Percentiles rank a stretch among this genome's conserved stretches.
These are phyloP conservation scores for Pichia scutulata DNA, from an alignment of 805 yeast genomes.

Conservation along the genomic window DNA sequence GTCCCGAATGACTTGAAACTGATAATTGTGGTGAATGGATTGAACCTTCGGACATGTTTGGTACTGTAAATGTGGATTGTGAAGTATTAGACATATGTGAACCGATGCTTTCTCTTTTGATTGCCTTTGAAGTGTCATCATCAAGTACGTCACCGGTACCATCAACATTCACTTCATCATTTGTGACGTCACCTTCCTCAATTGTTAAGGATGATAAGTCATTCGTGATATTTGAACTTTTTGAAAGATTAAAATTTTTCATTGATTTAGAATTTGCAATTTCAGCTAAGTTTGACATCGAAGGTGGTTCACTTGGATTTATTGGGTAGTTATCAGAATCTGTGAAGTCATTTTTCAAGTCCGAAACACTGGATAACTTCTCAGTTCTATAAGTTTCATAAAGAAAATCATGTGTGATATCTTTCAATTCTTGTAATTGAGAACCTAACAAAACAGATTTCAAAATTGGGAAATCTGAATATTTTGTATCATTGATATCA, in stretches of 20 bases:
- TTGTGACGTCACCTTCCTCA: background rate
- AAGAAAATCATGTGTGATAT: constrained; percentile 56
- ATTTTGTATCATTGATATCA: constrained; percentile 44
- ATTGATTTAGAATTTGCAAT: constrained; percentile 30
- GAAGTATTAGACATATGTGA: constrained; percentile 10
- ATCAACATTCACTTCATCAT: background rate
- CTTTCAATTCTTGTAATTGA: constrained; percentile 57
- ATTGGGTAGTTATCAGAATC: constrained; percentile 22
- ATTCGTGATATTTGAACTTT: constrained; percentile 6
- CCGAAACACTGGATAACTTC: constrained; percentile 48
- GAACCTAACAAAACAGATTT: constrained; percentile 51
- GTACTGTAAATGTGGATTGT: constrained; percentile 7
- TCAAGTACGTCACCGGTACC: background rate
- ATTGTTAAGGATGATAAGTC: constrained; percentile 3
- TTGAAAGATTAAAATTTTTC: constrained; percentile 19
- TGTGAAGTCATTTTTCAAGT: constrained; percentile 27
- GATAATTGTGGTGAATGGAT: constrained; percentile 18
- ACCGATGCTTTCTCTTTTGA: constrained; percentile 3
- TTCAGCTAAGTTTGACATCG: constrained; percentile 58
- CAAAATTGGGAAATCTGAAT: constrained; percentile 46
- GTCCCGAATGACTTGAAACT: constrained; percentile 10
- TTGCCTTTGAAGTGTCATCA: constrained; percentile 10
- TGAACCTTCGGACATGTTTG: background rate
- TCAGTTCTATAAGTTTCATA: constrained; percentile 63
- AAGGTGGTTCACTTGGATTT: constrained; percentile 34